Percentiles rank a stretch among this genome's conserved stretches.
phyloP scores from a whole-genome alignment of 1,139 yeast species.

The Candida sp. region DNA sequence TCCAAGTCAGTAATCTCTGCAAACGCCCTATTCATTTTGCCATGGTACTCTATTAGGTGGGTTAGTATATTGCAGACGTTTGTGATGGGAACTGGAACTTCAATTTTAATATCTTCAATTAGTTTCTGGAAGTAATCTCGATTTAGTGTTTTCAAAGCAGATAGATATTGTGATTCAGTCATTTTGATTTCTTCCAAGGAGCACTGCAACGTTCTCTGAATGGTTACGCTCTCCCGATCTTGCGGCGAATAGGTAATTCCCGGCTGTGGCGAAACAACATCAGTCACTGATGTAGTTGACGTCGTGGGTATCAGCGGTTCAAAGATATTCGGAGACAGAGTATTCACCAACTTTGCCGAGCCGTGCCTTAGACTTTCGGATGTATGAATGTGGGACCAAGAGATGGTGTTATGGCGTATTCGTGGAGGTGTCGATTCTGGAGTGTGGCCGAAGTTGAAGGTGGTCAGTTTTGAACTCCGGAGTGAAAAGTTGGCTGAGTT shows the following conservation, averaged over 20 bases:
- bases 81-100: constrained; percentile 29
- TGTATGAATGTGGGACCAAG: not conserved
- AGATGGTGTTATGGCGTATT: not conserved
- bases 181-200: constrained; percentile 50
- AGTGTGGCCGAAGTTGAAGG: not conserved
- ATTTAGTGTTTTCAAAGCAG: constrained; percentile 42
- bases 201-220: constrained; percentile 30
- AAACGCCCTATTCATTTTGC: not conserved
- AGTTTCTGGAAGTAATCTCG: constrained; percentile 41
- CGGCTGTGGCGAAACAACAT: constrained; percentile 28
- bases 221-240: constrained; percentile 7
- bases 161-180: constrained; percentile 51
- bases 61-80: constrained; percentile 23
- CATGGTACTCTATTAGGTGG: constrained; percentile 15
- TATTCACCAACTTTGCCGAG: not conserved
- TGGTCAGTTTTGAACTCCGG: not conserved
- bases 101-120: constrained; percentile 20
- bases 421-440: not conserved
- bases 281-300: constrained; percentile 7
- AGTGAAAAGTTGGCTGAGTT: not conserved
- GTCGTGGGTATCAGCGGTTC: not conserved
- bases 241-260: constrained; percentile 19
- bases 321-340: not conserved
- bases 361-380: not conserved
- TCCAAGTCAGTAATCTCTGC: constrained; percentile 1